Conservation (phyloP, 2,329 filamentous ascomycete species). For the Amphichorda felina region DNA sequence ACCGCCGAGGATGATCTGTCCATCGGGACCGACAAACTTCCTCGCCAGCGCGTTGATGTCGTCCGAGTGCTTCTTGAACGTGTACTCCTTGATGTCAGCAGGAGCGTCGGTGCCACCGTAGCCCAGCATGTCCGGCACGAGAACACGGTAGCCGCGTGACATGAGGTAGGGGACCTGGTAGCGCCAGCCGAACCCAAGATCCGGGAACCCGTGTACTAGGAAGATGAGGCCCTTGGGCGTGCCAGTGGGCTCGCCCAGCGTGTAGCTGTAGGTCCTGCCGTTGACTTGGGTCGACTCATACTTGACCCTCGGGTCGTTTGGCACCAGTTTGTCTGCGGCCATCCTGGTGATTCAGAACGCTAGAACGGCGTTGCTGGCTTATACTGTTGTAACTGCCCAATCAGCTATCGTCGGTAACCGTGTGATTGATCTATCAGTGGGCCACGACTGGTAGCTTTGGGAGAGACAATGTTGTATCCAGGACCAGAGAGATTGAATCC, state of each 20-base stretch:
- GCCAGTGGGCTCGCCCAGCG: slow-evolving; percentile 36
- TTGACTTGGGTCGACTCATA: slow-evolving; percentile 52
- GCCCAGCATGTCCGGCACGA: slow-evolving; percentile 78
- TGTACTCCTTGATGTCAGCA: slow-evolving; percentile 49
- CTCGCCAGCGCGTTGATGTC: slow-evolving; percentile 64
- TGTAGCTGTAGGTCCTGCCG: slow-evolving; percentile 59
- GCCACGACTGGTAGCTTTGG: too few relatives aligned
- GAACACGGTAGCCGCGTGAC: slow-evolving; percentile 61
- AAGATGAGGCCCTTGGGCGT: slow-evolving; percentile 35
- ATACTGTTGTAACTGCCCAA: too few relatives aligned
- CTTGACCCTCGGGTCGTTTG: slow-evolving; percentile 54
- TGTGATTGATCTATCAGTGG: too few relatives aligned
- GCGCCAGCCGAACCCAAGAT: slow-evolving; percentile 76
- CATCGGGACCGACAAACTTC: slow-evolving; percentile 33
- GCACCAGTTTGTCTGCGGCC: slow-evolving; percentile 48
- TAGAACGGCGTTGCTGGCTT: too few relatives aligned
- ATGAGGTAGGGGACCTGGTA: slow-evolving; percentile 73
- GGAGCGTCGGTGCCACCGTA: slow-evolving; percentile 70
- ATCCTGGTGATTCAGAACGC: not conserved
- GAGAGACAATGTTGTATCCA: too few relatives aligned
- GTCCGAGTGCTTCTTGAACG: slow-evolving; percentile 57
- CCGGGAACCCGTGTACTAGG: slow-evolving; percentile 68
- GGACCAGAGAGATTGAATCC: too few relatives aligned
- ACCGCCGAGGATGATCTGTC: slow-evolving; percentile 66
- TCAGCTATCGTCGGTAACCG: too few relatives aligned